Evolutionary conservation across 345 rosid genomes (phyloP).

Genomic region (sweet orange (Citrus sinensis)): DVS_A1.0 CM039162.1:4878501-4879000

Average conservation of each 20-base stretch:
- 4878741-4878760: slow-evolving; percentile 80
- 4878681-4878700: slow-evolving; percentile 92
- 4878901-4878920: background rate
- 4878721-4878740: slow-evolving; percentile 77
- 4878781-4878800: slow-evolving; percentile 91
- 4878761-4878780: slow-evolving; percentile 92
- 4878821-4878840: slow-evolving; percentile 61
- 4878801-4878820: slow-evolving; percentile 75
- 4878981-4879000: slow-evolving; percentile 74
- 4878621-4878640: slow-evolving; percentile 53
- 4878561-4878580: slow-evolving; percentile 86
- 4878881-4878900: background rate
- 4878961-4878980: slow-evolving; percentile 64
- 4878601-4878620: slow-evolving; percentile 74
- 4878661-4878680: slow-evolving; percentile 80
- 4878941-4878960: background rate
- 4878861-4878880: slow-evolving; percentile 52
- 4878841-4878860: slow-evolving; percentile 81
- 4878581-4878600: slow-evolving; percentile 93
- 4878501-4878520: slow-evolving; percentile 77
- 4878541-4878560: slow-evolving; percentile 58
- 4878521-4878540: slow-evolving; percentile 62
- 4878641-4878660: slow-evolving; percentile 51
- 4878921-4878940: background rate
- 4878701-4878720: slow-evolving; percentile 49